Percentiles rank a stretch among this genome's conserved stretches.
Evolutionary conservation across 345 rosid species (phyloP).

Genomic region (Syzygium oleosum): DNA sequence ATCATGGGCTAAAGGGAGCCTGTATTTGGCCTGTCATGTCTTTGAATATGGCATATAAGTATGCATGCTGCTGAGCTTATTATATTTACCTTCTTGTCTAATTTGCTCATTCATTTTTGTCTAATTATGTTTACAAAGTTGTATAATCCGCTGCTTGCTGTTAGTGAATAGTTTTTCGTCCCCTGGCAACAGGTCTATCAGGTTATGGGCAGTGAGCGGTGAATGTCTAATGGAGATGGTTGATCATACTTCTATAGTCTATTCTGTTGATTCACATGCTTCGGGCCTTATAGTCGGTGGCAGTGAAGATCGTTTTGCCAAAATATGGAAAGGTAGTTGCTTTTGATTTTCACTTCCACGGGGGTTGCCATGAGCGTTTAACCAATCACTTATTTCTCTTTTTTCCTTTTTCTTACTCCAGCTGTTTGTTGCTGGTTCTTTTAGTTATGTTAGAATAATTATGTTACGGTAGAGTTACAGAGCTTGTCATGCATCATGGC

Average conservation of each 20-base stretch:
- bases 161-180: neutral
- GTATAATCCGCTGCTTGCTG: neutral
- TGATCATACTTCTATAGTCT: constrained; percentile 93
- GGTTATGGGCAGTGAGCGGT: constrained; percentile 80
- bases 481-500: neutral
- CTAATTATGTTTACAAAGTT: neutral
- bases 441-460: neutral
- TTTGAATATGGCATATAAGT: neutral
- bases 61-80: neutral
- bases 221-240: constrained; percentile 92
- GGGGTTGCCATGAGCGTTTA: neutral
- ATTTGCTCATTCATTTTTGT: neutral
- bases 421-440: neutral
- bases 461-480: neutral
- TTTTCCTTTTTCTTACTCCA: neutral
- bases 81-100: neutral
- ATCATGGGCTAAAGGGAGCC: neutral
- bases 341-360: neutral
- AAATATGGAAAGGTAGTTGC: constrained; percentile 88
- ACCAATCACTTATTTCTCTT: neutral
- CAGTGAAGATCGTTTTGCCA: constrained; percentile 80
- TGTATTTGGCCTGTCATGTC: neutral
- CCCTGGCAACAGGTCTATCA: constrained; percentile 54
- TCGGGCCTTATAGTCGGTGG: constrained; percentile 93
- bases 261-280: constrained; percentile 74